These are phyloP conservation scores for Aurinia saxatilis DNA, from an alignment of 345 rosid species.

Conservation along the genomic window DNA sequence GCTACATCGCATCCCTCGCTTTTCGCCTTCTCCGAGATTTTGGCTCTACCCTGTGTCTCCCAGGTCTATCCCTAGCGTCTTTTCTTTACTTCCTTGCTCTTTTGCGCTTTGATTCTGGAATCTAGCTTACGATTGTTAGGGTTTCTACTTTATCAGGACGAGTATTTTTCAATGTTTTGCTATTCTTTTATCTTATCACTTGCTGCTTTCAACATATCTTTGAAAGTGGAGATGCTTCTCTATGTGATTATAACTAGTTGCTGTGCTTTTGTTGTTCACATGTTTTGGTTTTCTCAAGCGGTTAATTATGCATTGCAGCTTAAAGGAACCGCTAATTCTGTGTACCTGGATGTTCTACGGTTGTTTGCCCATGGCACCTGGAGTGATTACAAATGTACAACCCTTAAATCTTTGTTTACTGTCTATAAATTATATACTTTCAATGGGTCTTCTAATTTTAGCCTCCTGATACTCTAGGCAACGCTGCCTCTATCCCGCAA, in stretches of 20 bases:
- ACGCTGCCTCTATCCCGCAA: conserved; percentile 40
- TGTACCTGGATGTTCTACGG: conserved; percentile 52
- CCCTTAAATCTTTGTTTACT: too few relatives aligned
- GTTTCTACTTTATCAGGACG: background rate
- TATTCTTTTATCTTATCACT: background rate
- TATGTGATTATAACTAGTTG: too few relatives aligned
- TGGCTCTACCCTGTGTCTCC: conserved; percentile 46
- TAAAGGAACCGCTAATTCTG: conserved; percentile 55
- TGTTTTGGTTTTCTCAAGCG: background rate
- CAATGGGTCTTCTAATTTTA: background rate
- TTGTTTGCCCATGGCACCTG: conserved; percentile 90
- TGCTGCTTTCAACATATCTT: background rate
- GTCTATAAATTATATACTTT: too few relatives aligned
- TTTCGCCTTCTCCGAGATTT: conserved; percentile 95
- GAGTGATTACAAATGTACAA: conserved; percentile 88
- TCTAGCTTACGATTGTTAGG: background rate
- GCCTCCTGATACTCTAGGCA: conserved; percentile 34
- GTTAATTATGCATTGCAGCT: conserved; percentile 45
- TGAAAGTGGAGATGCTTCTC: background rate
- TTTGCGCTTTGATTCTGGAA: background rate
- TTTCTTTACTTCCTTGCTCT: background rate
- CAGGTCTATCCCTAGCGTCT: conserved; percentile 33
- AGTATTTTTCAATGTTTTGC: background rate
- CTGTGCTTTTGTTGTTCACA: too few relatives aligned
- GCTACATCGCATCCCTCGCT: conserved; percentile 87